Conservation (phyloP, 805 yeast genomes). For the Metschnikowia henanensis region DNA sequence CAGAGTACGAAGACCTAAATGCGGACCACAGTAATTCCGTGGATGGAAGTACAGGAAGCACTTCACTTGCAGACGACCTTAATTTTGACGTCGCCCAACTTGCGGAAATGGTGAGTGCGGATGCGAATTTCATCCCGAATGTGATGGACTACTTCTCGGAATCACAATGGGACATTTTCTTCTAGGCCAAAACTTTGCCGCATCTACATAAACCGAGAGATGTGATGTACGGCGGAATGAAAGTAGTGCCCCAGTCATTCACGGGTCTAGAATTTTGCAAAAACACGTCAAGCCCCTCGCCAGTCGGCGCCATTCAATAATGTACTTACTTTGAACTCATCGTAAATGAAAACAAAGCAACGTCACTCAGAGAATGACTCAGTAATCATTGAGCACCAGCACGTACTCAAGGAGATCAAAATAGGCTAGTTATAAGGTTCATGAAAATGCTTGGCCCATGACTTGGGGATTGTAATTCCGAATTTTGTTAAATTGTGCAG, state of each 20-base stretch:
- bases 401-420: no score
- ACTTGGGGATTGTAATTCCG: not conserved
- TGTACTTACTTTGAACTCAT: no score
- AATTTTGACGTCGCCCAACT: slow-evolving; percentile 18
- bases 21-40: not conserved
- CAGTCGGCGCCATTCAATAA: no score
- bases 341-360: no score
- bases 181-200: not conserved
- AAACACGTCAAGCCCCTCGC: no score
- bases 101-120: slow-evolving; percentile 19
- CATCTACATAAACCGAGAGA: not conserved
- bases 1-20: not conserved
- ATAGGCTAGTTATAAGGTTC: no score
- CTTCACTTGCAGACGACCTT: slow-evolving; percentile 9
- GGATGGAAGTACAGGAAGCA: not conserved
- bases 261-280: no score
- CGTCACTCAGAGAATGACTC: no score
- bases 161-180: slow-evolving; percentile 1
- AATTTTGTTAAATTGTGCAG: not conserved
- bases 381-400: no score
- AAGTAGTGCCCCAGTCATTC: no score
- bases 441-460: no score
- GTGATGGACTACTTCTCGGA: slow-evolving; percentile 13
- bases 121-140: slow-evolving; percentile 16
- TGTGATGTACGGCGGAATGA: no score